Evolutionary conservation across 2,329 filamentous ascomycete genomes (phyloP), one percentile per base, ranked within the genome.

Genomic region (Stemphylium lycopersici): DNA sequence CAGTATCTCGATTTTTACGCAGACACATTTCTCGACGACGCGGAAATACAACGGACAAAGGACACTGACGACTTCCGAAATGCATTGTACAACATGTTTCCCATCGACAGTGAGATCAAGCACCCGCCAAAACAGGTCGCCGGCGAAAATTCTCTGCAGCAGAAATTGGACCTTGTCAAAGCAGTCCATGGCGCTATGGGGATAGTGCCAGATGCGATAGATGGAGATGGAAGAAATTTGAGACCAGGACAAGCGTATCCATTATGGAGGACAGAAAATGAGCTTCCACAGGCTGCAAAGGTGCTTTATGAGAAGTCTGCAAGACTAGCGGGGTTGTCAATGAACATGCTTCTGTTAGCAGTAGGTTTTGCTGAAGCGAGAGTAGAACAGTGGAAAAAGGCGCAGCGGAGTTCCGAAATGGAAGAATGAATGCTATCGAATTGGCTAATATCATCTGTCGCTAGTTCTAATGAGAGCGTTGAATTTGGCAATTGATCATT

Each of bases 1-100:
- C 83, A 89, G 55, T 93, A 92, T 67, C 80, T 96, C 74, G 85
- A 91, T 72, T 95, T 89, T 87, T 93, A 90, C 69, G 86, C 62
- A 68, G 80, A 81, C 52, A 88, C 82, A 39, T 90, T 86, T 79
- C 73, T 85, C 40, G 78, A 80, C 57, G 78, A 82, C 51, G 72
- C 75, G 46, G 64, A 74, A 13, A 64, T 72, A 11, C 70, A 74
- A 29, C 65, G 65, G 18, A 64, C 69, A 10, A 70, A 68, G 12
- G 63, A 67, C 18, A 71, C 74, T 20, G 72, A 73, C 31, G 76
- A 79, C 24, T 79, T 79, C 56, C 67, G 73, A 31, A 68, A 68
- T 39, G 69, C 71, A 6, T 58, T 81, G 29, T 78, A 77, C 56
- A 59, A 69, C 4, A 70, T 79, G 67, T 81, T 81, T 52, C 78